Conservation (phyloP, 495 filamentous ascomycete species). For the Penicillium psychrofluorescens region DNA sequence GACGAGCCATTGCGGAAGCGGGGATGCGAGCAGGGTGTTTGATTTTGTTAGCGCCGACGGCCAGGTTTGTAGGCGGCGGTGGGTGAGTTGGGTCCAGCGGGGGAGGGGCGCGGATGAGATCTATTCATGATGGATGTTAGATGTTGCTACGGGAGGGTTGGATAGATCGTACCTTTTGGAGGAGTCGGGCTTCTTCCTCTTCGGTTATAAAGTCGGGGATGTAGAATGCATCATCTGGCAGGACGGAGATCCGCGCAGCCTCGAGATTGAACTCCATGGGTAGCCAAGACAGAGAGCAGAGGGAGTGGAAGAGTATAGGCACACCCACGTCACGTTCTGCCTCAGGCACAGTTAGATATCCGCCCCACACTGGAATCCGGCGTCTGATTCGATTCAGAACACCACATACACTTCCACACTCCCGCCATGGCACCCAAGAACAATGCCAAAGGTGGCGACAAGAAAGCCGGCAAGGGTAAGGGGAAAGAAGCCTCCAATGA, state of each 20-base stretch:
- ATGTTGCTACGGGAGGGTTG: not conserved
- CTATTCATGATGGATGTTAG: constrained; percentile 7
- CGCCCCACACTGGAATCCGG: not conserved
- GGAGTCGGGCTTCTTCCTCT: constrained; percentile 63
- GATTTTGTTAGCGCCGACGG: constrained; percentile 67
- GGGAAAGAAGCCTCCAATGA: constrained; percentile 41
- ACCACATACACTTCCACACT: not conserved
- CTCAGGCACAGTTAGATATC: not conserved
- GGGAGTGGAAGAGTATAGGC: not conserved
- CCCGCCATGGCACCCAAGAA: constrained; percentile 47
- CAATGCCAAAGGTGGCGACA: constrained; percentile 42
- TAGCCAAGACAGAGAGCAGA: not conserved
- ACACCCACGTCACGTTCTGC: not conserved
- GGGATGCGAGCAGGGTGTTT: constrained; percentile 66
- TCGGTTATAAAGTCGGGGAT: constrained; percentile 78
- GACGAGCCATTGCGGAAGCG: constrained; percentile 71
- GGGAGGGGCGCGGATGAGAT: constrained; percentile 57
- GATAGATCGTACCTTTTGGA: constrained; percentile 52
- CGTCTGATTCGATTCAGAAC: too few species aligned
- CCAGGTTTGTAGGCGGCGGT: constrained; percentile 84
- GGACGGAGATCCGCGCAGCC: constrained; percentile 43
- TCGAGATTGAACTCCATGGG: constrained; percentile 23
- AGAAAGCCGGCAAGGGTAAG: constrained; percentile 31
- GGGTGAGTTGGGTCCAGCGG: constrained; percentile 76
- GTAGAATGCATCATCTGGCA: constrained; percentile 72